Conservation (phyloP, 192 early-diverging fungal genomes). For the Coemansia sp. region DNA sequence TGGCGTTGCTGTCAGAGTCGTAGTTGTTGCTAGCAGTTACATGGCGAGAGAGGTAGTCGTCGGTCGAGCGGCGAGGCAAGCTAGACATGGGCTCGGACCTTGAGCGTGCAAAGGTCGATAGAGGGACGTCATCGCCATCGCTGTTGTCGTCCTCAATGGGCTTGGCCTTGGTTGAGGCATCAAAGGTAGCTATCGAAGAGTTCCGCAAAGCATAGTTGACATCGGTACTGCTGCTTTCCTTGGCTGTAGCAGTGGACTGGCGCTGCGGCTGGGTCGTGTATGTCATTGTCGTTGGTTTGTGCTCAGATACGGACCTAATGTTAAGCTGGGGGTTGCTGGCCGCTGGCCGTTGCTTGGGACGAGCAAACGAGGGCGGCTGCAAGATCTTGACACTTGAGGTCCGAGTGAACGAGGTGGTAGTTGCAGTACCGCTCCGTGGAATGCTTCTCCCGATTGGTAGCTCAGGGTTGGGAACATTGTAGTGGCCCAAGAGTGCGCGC, state of each 20-base stretch:
- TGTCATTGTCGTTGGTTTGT: not conserved
- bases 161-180: conserved; percentile 9
- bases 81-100: conserved; percentile 37
- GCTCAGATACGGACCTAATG: not conserved
- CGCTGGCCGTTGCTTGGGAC: conserved; percentile 22
- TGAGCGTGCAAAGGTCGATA: conserved; percentile 43
- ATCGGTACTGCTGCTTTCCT: not conserved
- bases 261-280: not conserved
- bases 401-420: conserved; percentile 3
- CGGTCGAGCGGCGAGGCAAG: conserved; percentile 14
- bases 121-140: conserved; percentile 48
- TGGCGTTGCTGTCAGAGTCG: not conserved
- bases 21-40: conserved; percentile 17
- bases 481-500: conserved; percentile 50
- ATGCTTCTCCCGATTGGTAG: conserved; percentile 39
- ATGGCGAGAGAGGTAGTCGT: conserved; percentile 9
- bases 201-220: conserved; percentile 41
- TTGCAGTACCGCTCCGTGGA: conserved; percentile 33
- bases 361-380: conserved; percentile 43
- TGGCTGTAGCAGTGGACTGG: not conserved
- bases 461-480: conserved; percentile 30
- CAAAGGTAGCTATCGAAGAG: conserved; percentile 41
- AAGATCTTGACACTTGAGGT: conserved; percentile 51
- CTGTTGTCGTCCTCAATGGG: conserved; percentile 14
- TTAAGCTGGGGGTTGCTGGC: conserved; percentile 10